These are phyloP conservation scores for Vanderwaltozyma yarrowii DNA, from an alignment of 805 yeast genomes.

Conservation along the genomic window DNA sequence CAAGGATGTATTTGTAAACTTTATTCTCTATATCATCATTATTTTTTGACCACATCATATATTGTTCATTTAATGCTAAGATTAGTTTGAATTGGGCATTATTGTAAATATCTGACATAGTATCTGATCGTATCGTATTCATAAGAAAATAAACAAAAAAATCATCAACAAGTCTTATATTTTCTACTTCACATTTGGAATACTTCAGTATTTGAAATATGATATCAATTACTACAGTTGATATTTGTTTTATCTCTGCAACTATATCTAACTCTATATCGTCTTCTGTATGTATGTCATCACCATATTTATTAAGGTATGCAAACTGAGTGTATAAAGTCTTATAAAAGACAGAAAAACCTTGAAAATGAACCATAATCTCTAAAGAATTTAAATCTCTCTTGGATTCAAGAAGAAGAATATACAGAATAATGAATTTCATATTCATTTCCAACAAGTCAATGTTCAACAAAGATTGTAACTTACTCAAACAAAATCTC, in stretches of 20 bases:
- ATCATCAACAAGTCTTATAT: conserved; percentile 34
- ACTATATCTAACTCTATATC: conserved; percentile 27
- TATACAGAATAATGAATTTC: conserved; percentile 34
- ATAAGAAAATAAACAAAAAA: conserved; percentile 41
- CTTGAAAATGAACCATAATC: conserved; percentile 41
- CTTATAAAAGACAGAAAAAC: conserved; percentile 37
- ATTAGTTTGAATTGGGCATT: conserved; percentile 61
- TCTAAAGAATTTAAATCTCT: conserved; percentile 34
- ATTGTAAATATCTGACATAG: conserved; percentile 47
- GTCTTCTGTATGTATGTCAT: conserved; percentile 5
- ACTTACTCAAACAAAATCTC: conserved; percentile 40
- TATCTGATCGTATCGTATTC: conserved; percentile 33
- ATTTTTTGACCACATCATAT: conserved; percentile 47
- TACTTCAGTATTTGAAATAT: conserved; percentile 46
- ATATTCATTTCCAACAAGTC: conserved; percentile 28
- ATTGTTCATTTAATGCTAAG: conserved; percentile 78
- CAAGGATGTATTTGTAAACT: conserved; percentile 45
- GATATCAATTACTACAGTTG: conserved; percentile 40
- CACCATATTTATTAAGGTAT: conserved; percentile 24
- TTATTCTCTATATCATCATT: conserved; percentile 31
- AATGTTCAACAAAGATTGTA: conserved; percentile 36
- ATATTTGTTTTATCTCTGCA: conserved; percentile 30
- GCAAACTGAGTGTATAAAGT: conserved; percentile 32
- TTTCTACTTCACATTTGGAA: conserved; percentile 34
- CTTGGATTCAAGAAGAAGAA: conserved; percentile 37